Evolutionary conservation across 805 yeast species (phyloP).

Genomic region (Schizosaccharomyces pombe): ASM294v3 CU329670.1:2244001-2244500

Average conservation of each 20-base stretch:
- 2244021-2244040: conserved; percentile 43
- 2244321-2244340: conserved; percentile 68
- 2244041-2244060: conserved; percentile 24
- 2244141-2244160: conserved; percentile 8
- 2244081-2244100: conserved; percentile 2
- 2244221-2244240: conserved; percentile 21
- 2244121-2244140: conserved; percentile 5
- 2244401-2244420: conserved; percentile 57
- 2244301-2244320: conserved; percentile 69
- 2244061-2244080: conserved; percentile 4
- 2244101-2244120: conserved; percentile 6
- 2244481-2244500: neutral
- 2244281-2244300: conserved; percentile 55
- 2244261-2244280: conserved; percentile 33
- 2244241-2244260: conserved; percentile 26
- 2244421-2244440: conserved; percentile 53
- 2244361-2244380: conserved; percentile 25
- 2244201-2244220: conserved; percentile 18
- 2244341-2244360: conserved; percentile 20
- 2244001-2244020: conserved; percentile 49
- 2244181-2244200: conserved; percentile 11
- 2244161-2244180: conserved; percentile 8
- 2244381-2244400: conserved; percentile 38
- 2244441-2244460: neutral
- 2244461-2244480: neutral